A percentile compares a stretch with the other conserved stretches of the same genome.
phyloP scores from a whole-genome alignment of 164 flowering plant genomes.

The Amborella trichopoda region DNA sequence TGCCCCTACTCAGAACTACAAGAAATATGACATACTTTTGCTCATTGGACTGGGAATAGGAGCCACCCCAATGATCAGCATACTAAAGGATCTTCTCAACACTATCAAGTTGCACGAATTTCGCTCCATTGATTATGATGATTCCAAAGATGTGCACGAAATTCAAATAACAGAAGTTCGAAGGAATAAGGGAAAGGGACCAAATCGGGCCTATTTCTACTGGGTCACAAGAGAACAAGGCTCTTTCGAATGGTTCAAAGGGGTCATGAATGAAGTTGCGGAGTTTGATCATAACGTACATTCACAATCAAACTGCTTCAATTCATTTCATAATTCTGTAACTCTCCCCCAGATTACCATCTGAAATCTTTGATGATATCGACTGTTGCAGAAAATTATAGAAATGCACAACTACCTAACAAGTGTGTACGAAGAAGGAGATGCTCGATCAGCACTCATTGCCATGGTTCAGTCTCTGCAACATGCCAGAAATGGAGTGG shows the following conservation, averaged over 20 bases:
- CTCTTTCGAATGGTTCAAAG: constrained; percentile 99
- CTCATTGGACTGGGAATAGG: constrained; percentile 95
- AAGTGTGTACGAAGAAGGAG: constrained; percentile 98
- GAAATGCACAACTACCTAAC: constrained; percentile 99
- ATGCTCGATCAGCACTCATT: constrained; percentile 98
- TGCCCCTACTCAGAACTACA: constrained; percentile 92
- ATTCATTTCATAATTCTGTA: neutral
- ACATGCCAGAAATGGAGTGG: constrained; percentile 96
- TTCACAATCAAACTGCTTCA: neutral
- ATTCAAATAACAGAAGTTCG: neutral
- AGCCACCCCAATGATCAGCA: constrained; percentile 95
- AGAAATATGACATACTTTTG: constrained; percentile 75
- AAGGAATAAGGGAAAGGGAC: neutral
- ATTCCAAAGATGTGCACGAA: constrained; percentile 63
- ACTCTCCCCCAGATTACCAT: neutral
- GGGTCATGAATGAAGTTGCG: constrained; percentile 95
- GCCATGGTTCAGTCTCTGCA: constrained; percentile 98
- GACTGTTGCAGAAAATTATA: constrained; percentile 78
- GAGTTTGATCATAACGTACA: constrained; percentile 86
- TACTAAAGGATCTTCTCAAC: constrained; percentile 82
- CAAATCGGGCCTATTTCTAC: constrained; percentile 63
- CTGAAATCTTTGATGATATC: neutral
- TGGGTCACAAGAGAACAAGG: constrained; percentile 99
- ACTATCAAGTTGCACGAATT: no score
- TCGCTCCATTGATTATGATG: no score